Percentiles rank a stretch among this genome's conserved stretches.
Evolutionary conservation across 768 basidiomycete species (phyloP).

Genomic region (Psilocybe cyanescens): DNA sequence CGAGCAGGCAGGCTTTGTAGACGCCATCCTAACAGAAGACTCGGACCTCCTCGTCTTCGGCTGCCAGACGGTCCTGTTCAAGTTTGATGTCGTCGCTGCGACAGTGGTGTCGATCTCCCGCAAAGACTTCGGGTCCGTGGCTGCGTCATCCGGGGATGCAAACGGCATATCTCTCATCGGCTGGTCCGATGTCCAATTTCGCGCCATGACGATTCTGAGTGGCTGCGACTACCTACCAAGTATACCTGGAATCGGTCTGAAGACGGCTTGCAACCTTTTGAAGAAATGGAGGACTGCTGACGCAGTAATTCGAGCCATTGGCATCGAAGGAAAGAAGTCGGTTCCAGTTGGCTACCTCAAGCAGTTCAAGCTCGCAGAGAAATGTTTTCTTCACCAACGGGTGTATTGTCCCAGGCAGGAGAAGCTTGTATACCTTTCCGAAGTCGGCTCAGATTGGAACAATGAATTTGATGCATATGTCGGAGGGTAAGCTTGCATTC

Average conservation of each 20-base stretch:
- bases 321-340: constrained; percentile 81
- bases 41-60: constrained; percentile 98
- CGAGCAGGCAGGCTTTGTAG: constrained; percentile 79
- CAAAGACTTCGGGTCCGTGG: constrained; percentile 66
- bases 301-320: constrained; percentile 75
- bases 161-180: constrained; percentile 78
- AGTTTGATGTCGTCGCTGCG: constrained; percentile 72
- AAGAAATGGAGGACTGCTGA: constrained; percentile 87
- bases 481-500: constrained; percentile 55
- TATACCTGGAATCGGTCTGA: constrained; percentile 90
- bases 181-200: constrained; percentile 90
- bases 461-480: constrained; percentile 72
- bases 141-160: constrained; percentile 44
- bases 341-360: constrained; percentile 80
- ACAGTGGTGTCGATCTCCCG: constrained; percentile 73
- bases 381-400: constrained; percentile 90
- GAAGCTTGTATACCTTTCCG: constrained; percentile 71
- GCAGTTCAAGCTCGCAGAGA: constrained; percentile 82
- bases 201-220: constrained; percentile 91
- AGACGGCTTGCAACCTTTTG: constrained; percentile 86
- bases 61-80: constrained; percentile 92
- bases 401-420: constrained; percentile 80
- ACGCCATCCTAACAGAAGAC: constrained; percentile 96
- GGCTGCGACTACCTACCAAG: constrained; percentile 94
- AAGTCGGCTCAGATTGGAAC: constrained; percentile 60